A percentile compares a stretch with the other conserved stretches of the same genome.
phyloP scores from a whole-genome alignment of 805 yeast genomes.

The Nakazawaea populi region DNA sequence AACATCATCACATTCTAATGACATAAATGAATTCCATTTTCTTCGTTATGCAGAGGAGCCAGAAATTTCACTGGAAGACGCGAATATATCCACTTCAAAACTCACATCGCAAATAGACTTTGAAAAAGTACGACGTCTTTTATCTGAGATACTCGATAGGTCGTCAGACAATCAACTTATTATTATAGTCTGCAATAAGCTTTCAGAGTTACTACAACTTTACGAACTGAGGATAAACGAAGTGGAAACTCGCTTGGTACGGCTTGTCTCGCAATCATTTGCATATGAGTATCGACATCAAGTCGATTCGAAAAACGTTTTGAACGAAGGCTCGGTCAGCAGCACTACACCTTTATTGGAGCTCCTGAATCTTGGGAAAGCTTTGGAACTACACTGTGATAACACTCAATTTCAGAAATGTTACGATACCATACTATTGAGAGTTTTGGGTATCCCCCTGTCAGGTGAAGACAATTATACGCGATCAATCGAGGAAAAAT shows the following conservation, averaged over 20 bases:
- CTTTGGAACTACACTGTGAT: background rate
- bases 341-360: background rate
- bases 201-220: background rate
- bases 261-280: background rate
- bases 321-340: background rate
- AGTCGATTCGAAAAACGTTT: background rate
- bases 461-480: no score
- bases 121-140: background rate
- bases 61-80: background rate
- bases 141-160: background rate
- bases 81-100: background rate
- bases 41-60: background rate
- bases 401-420: background rate
- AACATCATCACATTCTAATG: background rate
- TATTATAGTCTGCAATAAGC: background rate
- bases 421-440: constrained; percentile 3
- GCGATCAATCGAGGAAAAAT: background rate
- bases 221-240: background rate
- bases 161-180: background rate
- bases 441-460: background rate
- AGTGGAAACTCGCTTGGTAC: background rate
- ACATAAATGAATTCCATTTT: background rate
- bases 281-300: constrained; percentile 1
- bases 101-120: background rate
- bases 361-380: background rate